Percentiles rank a stretch among this genome's conserved stretches.
Evolutionary conservation across 345 rosid genomes (phyloP).

Genomic region (Erysimum cheiranthoides): DNA sequence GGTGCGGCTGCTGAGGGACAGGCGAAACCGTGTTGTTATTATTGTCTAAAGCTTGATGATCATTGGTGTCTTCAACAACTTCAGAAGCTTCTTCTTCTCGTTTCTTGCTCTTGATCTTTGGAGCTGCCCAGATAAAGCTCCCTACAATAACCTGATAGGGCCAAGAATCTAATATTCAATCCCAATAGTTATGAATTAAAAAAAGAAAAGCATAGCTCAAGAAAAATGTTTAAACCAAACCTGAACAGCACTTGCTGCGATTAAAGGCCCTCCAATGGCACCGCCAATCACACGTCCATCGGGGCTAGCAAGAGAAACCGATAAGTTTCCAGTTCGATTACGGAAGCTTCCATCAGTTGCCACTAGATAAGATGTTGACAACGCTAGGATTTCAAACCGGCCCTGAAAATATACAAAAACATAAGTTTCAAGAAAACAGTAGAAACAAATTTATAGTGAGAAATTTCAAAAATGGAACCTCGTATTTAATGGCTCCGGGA

Average conservation of each 20-base stretch:
- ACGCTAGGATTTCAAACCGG: constrained; percentile 80
- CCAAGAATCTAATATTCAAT: constrained; percentile 19
- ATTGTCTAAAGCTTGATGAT: constrained; percentile 53
- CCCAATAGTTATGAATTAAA: not conserved
- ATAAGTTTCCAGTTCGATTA: constrained; percentile 73
- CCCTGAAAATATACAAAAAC: constrained; percentile 61
- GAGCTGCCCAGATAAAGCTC: constrained; percentile 83
- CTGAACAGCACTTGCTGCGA: constrained; percentile 94
- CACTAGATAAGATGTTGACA: constrained; percentile 76
- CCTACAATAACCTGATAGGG: constrained; percentile 81
- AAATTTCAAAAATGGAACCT: constrained; percentile 52
- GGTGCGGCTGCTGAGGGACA: constrained; percentile 36
- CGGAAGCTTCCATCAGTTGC: constrained; percentile 55
- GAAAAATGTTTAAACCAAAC: constrained; percentile 36
- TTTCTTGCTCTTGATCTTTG: constrained; percentile 78
- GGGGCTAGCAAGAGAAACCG: constrained; percentile 91
- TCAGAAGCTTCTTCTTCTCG: constrained; percentile 55
- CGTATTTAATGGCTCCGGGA: constrained; percentile 81
- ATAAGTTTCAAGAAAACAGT: constrained; percentile 13
- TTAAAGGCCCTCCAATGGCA: constrained; percentile 86
- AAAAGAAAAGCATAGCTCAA: constrained; percentile 14
- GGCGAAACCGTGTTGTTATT: constrained; percentile 46
- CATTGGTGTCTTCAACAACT: constrained; percentile 50
- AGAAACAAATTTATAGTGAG: constrained; percentile 5
- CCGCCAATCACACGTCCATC: constrained; percentile 98